Evolutionary conservation across 768 basidiomycete genomes (phyloP).

Genomic region (Pulveroboletus sp.): DNA sequence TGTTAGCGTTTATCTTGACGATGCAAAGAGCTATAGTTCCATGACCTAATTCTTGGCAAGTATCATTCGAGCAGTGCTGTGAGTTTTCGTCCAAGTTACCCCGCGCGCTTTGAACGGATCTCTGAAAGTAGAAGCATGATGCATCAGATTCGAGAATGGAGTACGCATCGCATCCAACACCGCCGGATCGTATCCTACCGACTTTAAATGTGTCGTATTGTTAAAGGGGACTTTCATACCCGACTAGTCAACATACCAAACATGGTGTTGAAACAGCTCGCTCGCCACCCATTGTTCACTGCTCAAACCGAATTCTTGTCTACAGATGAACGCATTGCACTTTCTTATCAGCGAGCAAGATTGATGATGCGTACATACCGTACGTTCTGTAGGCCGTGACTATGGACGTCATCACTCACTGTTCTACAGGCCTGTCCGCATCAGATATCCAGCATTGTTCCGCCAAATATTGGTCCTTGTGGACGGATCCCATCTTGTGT

Average conservation of each 20-base stretch:
- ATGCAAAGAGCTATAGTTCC: too few species aligned
- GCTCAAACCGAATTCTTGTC: conserved; percentile 42
- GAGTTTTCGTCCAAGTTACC: too few species aligned
- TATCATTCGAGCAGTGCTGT: too few species aligned
- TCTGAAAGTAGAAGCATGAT: too few species aligned
- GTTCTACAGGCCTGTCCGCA: conserved; percentile 31
- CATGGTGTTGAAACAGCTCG: conserved; percentile 14
- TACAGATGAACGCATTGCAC: conserved; percentile 42
- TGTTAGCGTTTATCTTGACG: too few species aligned
- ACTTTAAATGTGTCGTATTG: background rate
- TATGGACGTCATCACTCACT: background rate
- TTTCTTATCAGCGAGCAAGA: conserved; percentile 50
- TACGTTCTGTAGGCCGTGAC: conserved; percentile 22
- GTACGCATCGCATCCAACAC: too few species aligned
- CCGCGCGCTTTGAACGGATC: too few species aligned
- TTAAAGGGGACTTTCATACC: too few species aligned
- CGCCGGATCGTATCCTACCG: background rate
- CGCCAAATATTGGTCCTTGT: conserved; percentile 49
- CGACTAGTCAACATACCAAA: background rate
- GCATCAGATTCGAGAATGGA: too few species aligned
- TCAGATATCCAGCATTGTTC: conserved; percentile 50
- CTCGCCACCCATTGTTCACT: conserved; percentile 45
- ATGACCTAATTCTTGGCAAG: too few species aligned
- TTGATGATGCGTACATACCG: conserved; percentile 50
- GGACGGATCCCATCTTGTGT: conserved; percentile 50